Conservation (phyloP, 768 basidiomycete genomes). For the Steccherinum ochraceum region DNA sequence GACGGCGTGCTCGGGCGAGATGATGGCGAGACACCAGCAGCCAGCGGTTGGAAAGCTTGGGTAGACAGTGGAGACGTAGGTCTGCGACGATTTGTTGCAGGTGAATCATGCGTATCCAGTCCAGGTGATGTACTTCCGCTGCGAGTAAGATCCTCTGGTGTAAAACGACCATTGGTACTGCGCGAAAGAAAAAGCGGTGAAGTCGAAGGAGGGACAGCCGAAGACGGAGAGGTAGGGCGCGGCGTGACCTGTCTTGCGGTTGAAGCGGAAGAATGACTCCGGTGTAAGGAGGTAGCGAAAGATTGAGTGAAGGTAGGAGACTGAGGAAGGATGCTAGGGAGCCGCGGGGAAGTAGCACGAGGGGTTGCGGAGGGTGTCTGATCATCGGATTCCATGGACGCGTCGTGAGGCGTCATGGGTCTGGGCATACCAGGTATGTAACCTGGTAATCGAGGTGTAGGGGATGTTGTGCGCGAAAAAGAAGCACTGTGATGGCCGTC, state of each 20-base stretch:
- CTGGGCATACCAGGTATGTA: constrained; percentile 89
- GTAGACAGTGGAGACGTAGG: constrained; percentile 70
- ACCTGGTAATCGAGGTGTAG: constrained; percentile 58
- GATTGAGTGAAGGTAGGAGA: constrained; percentile 30
- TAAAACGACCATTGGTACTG: constrained; percentile 57
- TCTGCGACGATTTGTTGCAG: constrained; percentile 49
- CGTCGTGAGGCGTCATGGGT: constrained; percentile 83
- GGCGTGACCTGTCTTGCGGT: constrained; percentile 34
- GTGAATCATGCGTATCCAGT: constrained; percentile 32
- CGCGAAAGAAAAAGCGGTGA: constrained; percentile 49
- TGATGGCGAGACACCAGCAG: constrained; percentile 30
- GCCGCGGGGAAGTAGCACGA: constrained; percentile 64
- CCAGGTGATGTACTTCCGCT: constrained; percentile 8
- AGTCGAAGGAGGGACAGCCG: constrained; percentile 25
- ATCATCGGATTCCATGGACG: constrained; percentile 60
- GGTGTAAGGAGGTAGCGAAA: constrained; percentile 31
- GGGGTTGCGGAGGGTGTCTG: constrained; percentile 68
- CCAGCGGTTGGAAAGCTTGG: constrained; percentile 53
- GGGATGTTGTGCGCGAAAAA: constrained; percentile 43
- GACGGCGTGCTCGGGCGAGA: constrained; percentile 58
- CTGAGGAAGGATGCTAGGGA: constrained; percentile 26
- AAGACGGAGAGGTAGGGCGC: constrained; percentile 41
- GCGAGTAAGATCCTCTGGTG: constrained; percentile 32
- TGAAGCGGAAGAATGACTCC: constrained; percentile 54
- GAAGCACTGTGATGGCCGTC: constrained; percentile 54